Evolutionary conservation across 306 rosid genomes (phyloP).

Genomic region (Citrullus colocynthis): DNA sequence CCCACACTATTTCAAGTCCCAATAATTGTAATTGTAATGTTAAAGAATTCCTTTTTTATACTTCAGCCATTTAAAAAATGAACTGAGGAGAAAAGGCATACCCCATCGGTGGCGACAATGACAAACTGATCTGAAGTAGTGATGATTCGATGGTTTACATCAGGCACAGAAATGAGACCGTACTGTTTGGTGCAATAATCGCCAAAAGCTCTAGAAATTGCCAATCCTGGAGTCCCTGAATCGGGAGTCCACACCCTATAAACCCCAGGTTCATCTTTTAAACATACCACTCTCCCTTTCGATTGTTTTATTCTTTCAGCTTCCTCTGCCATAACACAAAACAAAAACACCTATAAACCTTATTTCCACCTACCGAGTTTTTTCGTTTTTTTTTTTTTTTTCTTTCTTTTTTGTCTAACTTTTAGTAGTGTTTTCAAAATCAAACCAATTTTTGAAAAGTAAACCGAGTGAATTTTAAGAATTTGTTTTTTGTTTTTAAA

Average conservation of each 20-base stretch:
- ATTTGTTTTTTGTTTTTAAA: too few species aligned
- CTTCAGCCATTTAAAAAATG: too few species aligned
- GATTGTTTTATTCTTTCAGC: conserved; percentile 66
- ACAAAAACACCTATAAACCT: not conserved
- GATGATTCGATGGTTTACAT: conserved; percentile 56
- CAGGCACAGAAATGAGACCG: conserved; percentile 89
- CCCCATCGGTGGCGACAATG: conserved; percentile 93
- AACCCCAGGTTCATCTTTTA: conserved; percentile 77
- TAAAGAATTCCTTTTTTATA: too few species aligned
- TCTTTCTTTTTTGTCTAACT: too few species aligned
- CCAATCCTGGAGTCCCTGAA: conserved; percentile 64
- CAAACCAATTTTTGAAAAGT: not conserved
- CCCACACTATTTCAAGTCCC: too few species aligned
- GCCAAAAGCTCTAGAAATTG: conserved; percentile 93
- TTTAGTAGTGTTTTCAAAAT: not conserved
- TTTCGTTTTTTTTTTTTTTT: too few species aligned
- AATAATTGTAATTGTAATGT: too few species aligned
- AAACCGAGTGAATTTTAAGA: too few species aligned
- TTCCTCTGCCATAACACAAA: conserved; percentile 41
- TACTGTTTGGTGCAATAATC: conserved; percentile 68
- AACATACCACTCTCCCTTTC: conserved; percentile 62
- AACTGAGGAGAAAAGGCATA: conserved; percentile 4
- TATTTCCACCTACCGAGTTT: too few species aligned
- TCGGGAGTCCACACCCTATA: conserved; percentile 76
- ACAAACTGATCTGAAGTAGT: conserved; percentile 54